Base-by-base conservation (phyloP, 2,329 filamentous ascomycete genomes). In the Hymenoscyphus albidus region DNA sequence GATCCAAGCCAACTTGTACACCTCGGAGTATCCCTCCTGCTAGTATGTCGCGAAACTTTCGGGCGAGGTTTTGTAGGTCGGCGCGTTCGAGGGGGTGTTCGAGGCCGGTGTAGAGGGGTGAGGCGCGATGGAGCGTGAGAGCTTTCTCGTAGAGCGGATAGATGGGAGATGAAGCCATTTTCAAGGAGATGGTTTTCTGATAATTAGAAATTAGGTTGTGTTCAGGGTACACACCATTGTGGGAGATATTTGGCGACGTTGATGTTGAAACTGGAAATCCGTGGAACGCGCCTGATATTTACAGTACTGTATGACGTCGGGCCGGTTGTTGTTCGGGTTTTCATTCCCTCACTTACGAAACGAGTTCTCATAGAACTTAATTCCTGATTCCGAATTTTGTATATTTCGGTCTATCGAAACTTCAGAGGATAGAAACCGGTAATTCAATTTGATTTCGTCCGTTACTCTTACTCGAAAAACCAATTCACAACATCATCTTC, bases 71-170 rank as follows among this genome's bases (percentile, higher is more conserved):
- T 9, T 70, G 69, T 2, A 81, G 74, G 51, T 68, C 66, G 3
- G 66, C 64, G n/a, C 75, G 73, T 62, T 73, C 62, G 55, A 80
- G 73, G 5, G 78, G 73, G 0, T 71, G 35, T 2, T 67, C 51
- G 22, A 68, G 67, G 65, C 77, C 76, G 59, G 77, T 76, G 70
- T 80, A 78, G 16, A 82, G 75, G 4, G 80, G 80, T n/a, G 80
- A 81, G 13, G 80, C 62, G 65, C 80, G 79, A 65, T 80, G 78
- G 64, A 80, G 71, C 31, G 71, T 75, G 71, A 78, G 81, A 9
- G 78, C 80, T 22, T 77, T 76, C 68, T 77, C 76, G 73, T 81
- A 81, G 61, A 82, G 76, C 14, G 80, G 80, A 68, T 81, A 75
- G 22, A 54, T 22, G 22, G 48, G 48, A 10, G 18, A 12, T 54